A percentile compares a stretch with the other conserved stretches of the same genome.
Evolutionary conservation across 2,329 filamentous ascomycete species (phyloP).

Genomic region (Trichoderma sp.): DNA sequence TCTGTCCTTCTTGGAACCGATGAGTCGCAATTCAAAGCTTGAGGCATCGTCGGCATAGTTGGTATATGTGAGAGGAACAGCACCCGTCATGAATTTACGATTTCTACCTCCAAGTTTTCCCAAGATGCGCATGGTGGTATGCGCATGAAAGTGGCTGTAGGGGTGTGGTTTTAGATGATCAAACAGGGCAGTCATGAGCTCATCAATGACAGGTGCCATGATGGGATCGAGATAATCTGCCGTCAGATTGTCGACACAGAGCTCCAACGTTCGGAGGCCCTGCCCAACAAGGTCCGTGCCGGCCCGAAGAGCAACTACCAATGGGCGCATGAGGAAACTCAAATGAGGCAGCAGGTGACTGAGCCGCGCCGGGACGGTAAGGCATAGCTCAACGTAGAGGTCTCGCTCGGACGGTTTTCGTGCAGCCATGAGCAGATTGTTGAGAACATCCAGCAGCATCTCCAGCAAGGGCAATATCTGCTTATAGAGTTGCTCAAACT

Average conservation of each 20-base stretch:
- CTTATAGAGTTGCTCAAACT: constrained; percentile 98
- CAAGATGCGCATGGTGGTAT: constrained; percentile 95
- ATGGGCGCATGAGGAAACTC: constrained; percentile 92
- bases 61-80: constrained; percentile 79
- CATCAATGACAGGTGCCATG: constrained; percentile 98
- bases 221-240: constrained; percentile 98
- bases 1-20: constrained; percentile 84
- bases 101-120: constrained; percentile 96
- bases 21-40: constrained; percentile 84
- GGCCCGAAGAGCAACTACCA: constrained; percentile 91
- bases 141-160: constrained; percentile 95
- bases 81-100: constrained; percentile 89
- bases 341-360: constrained; percentile 94
- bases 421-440: constrained; percentile 87
- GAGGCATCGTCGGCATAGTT: constrained; percentile 82
- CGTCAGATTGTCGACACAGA: constrained; percentile 97
- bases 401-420: constrained; percentile 88
- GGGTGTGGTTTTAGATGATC: constrained; percentile 91
- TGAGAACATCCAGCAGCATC: constrained; percentile 96
- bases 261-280: constrained; percentile 85
- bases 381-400: constrained; percentile 92
- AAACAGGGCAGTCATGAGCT: constrained; percentile 96
- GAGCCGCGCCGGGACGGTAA: constrained; percentile 90
- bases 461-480: constrained; percentile 94
- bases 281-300: constrained; percentile 94